Conservation (phyloP, 2,329 filamentous ascomycete genomes). For the Sporothrix pallida region DNA sequence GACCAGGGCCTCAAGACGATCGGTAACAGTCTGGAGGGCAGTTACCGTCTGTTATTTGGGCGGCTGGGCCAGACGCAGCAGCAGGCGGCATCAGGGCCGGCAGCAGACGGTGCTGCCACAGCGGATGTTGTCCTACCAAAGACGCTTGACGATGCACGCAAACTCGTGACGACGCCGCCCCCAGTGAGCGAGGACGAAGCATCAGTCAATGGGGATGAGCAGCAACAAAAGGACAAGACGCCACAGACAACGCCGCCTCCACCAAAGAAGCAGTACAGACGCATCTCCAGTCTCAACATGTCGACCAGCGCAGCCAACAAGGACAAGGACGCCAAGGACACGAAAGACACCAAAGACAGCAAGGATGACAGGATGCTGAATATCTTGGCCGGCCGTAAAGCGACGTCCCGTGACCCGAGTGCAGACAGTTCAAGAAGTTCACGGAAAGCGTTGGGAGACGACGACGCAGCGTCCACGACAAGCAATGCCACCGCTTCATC, state of each 20-base stretch:
- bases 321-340: conserved; percentile 54
- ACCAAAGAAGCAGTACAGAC: conserved; percentile 7
- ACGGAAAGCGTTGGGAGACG: conserved; percentile 43
- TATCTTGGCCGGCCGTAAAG: conserved; percentile 67
- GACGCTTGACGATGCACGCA: conserved; percentile 90
- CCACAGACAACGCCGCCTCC: conserved; percentile 27
- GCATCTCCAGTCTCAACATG: conserved; percentile 18
- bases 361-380: conserved; percentile 71
- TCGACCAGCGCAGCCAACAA: conserved; percentile 20
- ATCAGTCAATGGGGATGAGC: conserved; percentile 64
- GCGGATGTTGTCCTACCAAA: conserved; percentile 70
- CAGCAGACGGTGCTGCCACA: conserved; percentile 44
- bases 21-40: conserved; percentile 85
- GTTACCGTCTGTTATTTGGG: conserved; percentile 91
- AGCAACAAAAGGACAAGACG: conserved; percentile 45
- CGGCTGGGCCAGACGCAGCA: conserved; percentile 73
- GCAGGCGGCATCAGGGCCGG: conserved; percentile 51
- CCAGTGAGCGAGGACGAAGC: conserved; percentile 64
- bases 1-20: conserved; percentile 94
- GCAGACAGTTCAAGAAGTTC: conserved; percentile 73
- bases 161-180: conserved; percentile 78
- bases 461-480: conserved; percentile 40
- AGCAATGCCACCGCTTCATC: conserved; percentile 36
- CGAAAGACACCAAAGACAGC: not conserved
- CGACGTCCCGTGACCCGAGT: conserved; percentile 69